These are phyloP conservation scores for Clonostachys sp. DNA, from an alignment of 2,329 filamentous ascomycete species.

Conservation along the genomic window DNA sequence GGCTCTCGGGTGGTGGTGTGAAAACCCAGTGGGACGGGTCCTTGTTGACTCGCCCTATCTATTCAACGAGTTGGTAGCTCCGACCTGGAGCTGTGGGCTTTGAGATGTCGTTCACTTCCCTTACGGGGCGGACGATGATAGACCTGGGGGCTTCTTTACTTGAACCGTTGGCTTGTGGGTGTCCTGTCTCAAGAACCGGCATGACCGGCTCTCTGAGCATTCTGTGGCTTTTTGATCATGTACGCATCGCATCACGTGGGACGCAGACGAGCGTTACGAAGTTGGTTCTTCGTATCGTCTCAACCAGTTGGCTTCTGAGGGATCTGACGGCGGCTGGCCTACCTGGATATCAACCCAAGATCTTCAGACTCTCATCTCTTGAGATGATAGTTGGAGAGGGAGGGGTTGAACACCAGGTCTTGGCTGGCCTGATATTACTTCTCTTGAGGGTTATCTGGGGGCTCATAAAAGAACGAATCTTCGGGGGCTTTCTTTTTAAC, in stretches of 20 bases:
- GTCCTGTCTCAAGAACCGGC: too few relatives aligned
- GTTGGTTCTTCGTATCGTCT: neutral
- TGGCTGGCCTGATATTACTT: too few relatives aligned
- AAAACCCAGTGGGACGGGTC: constrained; percentile 36
- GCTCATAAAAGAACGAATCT: too few relatives aligned
- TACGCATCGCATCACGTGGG: too few relatives aligned
- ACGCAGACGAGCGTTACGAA: neutral
- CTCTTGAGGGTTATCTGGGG: too few relatives aligned
- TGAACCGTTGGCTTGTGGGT: constrained; percentile 32
- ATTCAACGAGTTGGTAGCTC: constrained; percentile 16
- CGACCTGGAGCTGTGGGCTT: constrained; percentile 40
- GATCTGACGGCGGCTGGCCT: constrained; percentile 3
- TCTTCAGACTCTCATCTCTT: too few relatives aligned
- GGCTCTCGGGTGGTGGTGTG: constrained; percentile 16
- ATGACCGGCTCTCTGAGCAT: neutral
- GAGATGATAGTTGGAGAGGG: too few relatives aligned
- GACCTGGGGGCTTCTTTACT: constrained; percentile 47
- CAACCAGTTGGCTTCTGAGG: constrained; percentile 6
- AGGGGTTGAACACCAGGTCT: too few relatives aligned
- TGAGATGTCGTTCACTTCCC: constrained; percentile 37
- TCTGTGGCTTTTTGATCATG: constrained; percentile 23
- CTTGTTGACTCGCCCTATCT: constrained; percentile 24
- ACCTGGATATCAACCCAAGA: too few relatives aligned
- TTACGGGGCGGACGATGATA: constrained; percentile 35
- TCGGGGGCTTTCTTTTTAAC: too few relatives aligned